A percentile compares a stretch with the other conserved stretches of the same genome.
Evolutionary conservation across 176 grass and related monocot species (phyloP).

Genomic region (sorghum (Sorghum bicolor)): DNA sequence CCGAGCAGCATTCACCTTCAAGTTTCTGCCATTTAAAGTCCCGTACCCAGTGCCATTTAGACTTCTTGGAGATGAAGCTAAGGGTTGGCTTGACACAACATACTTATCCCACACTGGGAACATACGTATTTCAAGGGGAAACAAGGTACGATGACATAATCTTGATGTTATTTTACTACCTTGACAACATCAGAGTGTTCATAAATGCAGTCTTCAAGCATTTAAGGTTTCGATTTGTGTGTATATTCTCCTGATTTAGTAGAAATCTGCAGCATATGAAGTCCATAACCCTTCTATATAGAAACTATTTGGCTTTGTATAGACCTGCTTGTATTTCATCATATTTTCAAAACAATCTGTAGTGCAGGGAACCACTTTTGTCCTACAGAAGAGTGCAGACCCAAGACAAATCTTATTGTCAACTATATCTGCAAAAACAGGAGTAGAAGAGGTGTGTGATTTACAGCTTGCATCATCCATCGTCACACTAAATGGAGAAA

Average conservation of each 20-base stretch:
- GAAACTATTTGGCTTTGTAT: not conserved
- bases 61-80: constrained; percentile 94
- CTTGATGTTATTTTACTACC: constrained; percentile 9
- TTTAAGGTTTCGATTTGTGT: not conserved
- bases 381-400: constrained; percentile 79
- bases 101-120: constrained; percentile 79
- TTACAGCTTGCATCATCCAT: constrained; percentile 15
- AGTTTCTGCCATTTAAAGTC: constrained; percentile 98
- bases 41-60: constrained; percentile 94
- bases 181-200: not conserved
- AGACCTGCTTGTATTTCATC: constrained; percentile 30
- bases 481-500: not conserved
- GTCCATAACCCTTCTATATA: not conserved
- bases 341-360: constrained; percentile 57
- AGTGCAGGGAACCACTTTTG: constrained; percentile 99
- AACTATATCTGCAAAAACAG: constrained; percentile 57
- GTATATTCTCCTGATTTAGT: not conserved
- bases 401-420: constrained; percentile 79
- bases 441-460: constrained; percentile 52
- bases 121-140: constrained; percentile 94
- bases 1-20: constrained; percentile 81
- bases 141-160: constrained; percentile 62
- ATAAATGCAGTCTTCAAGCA: not conserved
- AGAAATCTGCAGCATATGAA: not conserved
- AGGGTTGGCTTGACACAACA: constrained; percentile 96